Evolutionary conservation across 2,329 filamentous ascomycete species (phyloP).

Genomic region (Coleophoma eucalyptorum): DNA sequence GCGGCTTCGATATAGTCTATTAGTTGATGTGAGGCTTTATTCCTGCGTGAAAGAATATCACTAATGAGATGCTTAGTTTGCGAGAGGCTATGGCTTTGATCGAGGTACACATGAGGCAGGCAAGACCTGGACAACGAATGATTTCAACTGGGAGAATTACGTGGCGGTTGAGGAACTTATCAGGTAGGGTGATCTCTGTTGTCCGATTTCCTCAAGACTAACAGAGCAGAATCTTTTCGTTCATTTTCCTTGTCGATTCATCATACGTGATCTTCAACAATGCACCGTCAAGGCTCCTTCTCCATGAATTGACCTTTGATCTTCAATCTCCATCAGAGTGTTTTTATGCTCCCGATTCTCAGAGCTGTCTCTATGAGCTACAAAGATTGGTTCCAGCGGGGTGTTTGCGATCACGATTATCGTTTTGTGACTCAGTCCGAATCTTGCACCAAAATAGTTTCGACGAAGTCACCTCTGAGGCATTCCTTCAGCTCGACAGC

Average conservation of each 20-base stretch:
- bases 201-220: neutral
- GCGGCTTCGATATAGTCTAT: neutral
- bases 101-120: neutral
- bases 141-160: neutral
- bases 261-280: conserved; percentile 1
- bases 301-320: neutral
- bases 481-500: neutral
- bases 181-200: neutral
- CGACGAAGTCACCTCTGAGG: neutral
- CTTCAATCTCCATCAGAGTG: neutral
- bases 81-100: neutral
- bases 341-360: neutral
- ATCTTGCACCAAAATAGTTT: neutral
- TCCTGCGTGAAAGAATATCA: neutral
- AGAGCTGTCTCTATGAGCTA: neutral
- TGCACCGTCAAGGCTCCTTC: neutral
- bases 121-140: neutral
- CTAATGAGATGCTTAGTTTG: neutral
- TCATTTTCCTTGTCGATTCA: neutral
- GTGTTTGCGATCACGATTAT: neutral
- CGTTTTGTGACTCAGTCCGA: neutral
- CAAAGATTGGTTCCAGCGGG: neutral
- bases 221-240: neutral
- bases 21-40: neutral
- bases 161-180: neutral